These are phyloP conservation scores for Ruellia speciosa DNA, from an alignment of 305 asterid genomes.

Conservation along the genomic window DNA sequence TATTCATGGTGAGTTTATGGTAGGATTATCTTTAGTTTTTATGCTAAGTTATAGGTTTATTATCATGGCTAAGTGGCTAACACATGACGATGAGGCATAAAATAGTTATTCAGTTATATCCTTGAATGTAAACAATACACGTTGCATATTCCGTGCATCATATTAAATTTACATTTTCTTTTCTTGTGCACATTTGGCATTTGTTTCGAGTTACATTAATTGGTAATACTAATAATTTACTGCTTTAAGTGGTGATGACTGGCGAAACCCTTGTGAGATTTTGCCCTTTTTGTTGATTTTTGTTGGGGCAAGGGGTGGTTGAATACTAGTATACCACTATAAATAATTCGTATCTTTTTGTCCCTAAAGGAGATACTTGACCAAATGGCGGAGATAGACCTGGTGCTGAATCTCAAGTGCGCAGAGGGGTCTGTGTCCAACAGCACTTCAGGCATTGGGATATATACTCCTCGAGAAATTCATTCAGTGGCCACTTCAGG, in stretches of 20 bases:
- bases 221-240: background rate
- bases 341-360: background rate
- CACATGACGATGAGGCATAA: too few relatives aligned
- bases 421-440: constrained; percentile 34
- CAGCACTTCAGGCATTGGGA: constrained; percentile 28
- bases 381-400: constrained; percentile 66
- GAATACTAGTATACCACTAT: background rate
- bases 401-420: constrained; percentile 76
- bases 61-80: too few relatives aligned
- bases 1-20: too few relatives aligned
- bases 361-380: constrained; percentile 68
- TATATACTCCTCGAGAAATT: constrained; percentile 40
- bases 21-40: too few relatives aligned
- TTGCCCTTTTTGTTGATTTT: background rate
- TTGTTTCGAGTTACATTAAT: background rate
- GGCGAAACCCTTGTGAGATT: too few relatives aligned
- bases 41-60: too few relatives aligned
- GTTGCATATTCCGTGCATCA: too few relatives aligned
- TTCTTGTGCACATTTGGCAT: background rate
- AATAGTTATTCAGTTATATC: too few relatives aligned
- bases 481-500: constrained; percentile 37
- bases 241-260: too few relatives aligned
- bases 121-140: too few relatives aligned
- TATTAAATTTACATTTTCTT: too few relatives aligned
- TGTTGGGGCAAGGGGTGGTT: background rate